Evolutionary conservation across 257 asterid species (phyloP), one percentile per base, ranked within the genome.

Genomic region (Cordia subcordata): DNA sequence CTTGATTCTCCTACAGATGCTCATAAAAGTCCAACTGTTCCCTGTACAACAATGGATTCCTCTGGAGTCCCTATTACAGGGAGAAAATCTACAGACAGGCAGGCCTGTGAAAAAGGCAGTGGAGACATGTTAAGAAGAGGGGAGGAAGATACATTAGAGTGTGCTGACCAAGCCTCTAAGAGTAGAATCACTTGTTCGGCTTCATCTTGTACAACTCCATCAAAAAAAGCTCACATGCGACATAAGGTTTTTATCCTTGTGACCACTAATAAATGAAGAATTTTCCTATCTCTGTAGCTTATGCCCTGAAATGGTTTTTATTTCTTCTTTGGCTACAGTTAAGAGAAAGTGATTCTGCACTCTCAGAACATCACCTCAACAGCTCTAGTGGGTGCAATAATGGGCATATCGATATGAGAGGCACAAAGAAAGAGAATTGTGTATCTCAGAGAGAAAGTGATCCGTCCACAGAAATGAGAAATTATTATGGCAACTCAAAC

Each of bases 281-380:
- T 51, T 53, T 57, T 10, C 19, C 37, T 42, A 18, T 52, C 35
- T 63, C 14, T 58, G 49, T 33, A 38, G 8, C n/a, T 49, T 52
- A 13, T 45, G 22, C 38, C 23, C 62, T 55, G 57, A 44, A 32
- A n/a, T 47, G 20, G 20, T n/a, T 49, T 62, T 56, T 45, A 27
- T 56, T 4, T 14, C 20, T 10, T 53, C 57, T 20, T 58, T 78
- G 65, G 68, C 55, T 77, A 63, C 93, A 86, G 95, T 66, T 65
- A 69, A 72, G 68, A 51, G 70, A 63, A 47, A 66, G 63, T 58
- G 71, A 52, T 37, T 16, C 70, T 63, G 42, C 47, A n/a, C 71
- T 58, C 53, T 19, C 62, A 22, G 81, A 75, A 49, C 61, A 50
- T 46, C 75, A 65, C 56, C 72, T 55, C 37, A 23, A 63, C 70